Evolutionary conservation across 2,329 filamentous ascomycete species (phyloP), one percentile per base, ranked within the genome.

Genomic region (Cladobotryum protrusum): DNA sequence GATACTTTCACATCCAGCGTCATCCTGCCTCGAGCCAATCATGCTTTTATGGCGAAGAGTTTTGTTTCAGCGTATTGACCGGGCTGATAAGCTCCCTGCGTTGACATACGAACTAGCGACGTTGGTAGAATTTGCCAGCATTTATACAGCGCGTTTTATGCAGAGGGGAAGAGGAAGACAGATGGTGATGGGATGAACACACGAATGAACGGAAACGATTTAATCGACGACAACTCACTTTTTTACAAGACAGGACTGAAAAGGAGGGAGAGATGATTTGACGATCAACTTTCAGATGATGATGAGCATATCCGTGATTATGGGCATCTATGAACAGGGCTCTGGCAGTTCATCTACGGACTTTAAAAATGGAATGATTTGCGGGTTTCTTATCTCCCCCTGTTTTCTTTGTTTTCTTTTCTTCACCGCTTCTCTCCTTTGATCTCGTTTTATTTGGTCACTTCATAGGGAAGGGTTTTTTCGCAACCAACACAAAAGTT

Each of bases 361-460:
- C 37, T 43, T 19, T 40, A 19, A 29, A 47, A 47, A 44, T 33
- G 42, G 42, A 24, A 44, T 18, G 15, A 20, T 13, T 20, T 29
- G 15, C 24, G 24, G 24, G 24, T 29, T 29, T 29, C 24, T 29
- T 29, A 29, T 29, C 24, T 42, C 18, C 40, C 40, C 13, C 15
- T 42, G 40, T 15, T 42, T 42, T 42, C 15, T 24, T 18, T 43
- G 19, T 43, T 29, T 43, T 43, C 15, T 19, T 19, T 17, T 41
- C n/a, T 50, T 53, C 53, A 53, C 56, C 54, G 45, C 35, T 42
- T 50, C 43, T 53, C 49, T 48, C 33, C 44, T 49, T 51, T 52
- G 39, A 53, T 59, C 36, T 12, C 33, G 29, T 45, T n/a, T 45
- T 13, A n/a, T 18, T 43, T 52, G 42, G 49, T 44, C 42, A n/a